Conservation (phyloP, 2,329 filamentous ascomycete genomes). For the Cadophora sp. region DNA sequence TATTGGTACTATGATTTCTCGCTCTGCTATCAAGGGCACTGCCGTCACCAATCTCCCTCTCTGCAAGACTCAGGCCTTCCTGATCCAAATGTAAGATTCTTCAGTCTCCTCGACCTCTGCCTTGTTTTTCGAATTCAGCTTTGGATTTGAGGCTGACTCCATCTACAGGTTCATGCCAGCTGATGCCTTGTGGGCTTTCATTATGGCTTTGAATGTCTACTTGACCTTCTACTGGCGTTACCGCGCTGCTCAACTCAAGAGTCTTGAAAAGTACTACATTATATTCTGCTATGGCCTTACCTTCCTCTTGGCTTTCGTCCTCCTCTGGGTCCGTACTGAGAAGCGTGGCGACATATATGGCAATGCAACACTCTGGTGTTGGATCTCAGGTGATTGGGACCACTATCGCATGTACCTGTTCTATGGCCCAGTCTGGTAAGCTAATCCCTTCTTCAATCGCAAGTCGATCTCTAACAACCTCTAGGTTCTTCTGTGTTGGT, state of each 20-base stretch:
- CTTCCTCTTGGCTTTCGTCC: constrained; percentile 70
- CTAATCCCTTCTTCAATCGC: not conserved
- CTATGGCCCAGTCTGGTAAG: constrained; percentile 75
- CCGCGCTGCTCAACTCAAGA: constrained; percentile 66
- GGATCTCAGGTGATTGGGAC: constrained; percentile 72
- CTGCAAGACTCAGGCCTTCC: constrained; percentile 77
- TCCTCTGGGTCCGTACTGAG: constrained; percentile 67
- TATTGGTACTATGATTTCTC: constrained; percentile 76
- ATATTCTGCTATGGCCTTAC: constrained; percentile 76
- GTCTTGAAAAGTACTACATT: constrained; percentile 75
- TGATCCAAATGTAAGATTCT: constrained; percentile 78
- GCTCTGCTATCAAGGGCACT: constrained; percentile 57
- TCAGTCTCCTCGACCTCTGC: not conserved
- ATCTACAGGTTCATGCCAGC: constrained; percentile 74
- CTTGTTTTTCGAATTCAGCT: not conserved
- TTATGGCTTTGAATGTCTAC: constrained; percentile 86
- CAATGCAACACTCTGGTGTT: constrained; percentile 81
- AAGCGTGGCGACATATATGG: constrained; percentile 70
- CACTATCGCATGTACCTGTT: constrained; percentile 76
- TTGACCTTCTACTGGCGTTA: constrained; percentile 81
- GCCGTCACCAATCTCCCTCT: constrained; percentile 11
- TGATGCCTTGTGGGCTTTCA: constrained; percentile 77
- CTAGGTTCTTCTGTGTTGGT: constrained; percentile 64
- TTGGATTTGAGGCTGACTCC: not conserved
- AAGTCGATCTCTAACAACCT: constrained; percentile 18